Base-by-base conservation (phyloP, 2,329 filamentous ascomycete species). In the Simplicillium sp. region DNA sequence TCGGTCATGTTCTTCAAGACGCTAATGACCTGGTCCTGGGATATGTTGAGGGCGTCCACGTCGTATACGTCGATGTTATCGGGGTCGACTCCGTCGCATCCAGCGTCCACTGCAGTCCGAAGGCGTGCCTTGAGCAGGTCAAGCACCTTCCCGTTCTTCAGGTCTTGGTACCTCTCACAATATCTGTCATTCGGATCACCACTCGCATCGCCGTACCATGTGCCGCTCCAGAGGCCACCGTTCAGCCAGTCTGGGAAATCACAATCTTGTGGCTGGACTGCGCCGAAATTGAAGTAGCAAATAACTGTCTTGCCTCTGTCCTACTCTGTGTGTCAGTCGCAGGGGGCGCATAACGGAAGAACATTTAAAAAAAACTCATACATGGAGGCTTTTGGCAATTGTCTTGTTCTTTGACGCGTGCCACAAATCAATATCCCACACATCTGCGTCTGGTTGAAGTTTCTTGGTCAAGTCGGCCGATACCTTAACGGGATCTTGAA, bases 211-310 rank as follows among this genome's bases (percentile, higher is more conserved):
- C 48, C 48, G 37, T 55, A 56, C 52, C 52, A 58, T 29, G 25
- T 43, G 9, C 20, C 20, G 20, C 20, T 25, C 20, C 20, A 25
- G 20, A 25, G 20, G 5, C 20, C 20, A 9, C 20, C 20, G 9
- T 25, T 25, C 20, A 25, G 9, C 20, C 20, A 25, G 20, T 25
- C 20, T 25, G 5, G 20, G 9, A 25, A 25, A 25, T 25, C 20
- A 9, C 20, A 25, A 25, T 25, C 20, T 25, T 25, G 20, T 25
- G 20, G 20, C 42, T 59, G 53, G 11, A 55, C 38, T 11, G 57
- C 56, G 34, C 57, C 54, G 12, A 50, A 51, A 36, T 59, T 60
- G 47, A 59, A 54, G 48, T 60, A 60, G 46, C 57, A 60, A 14
- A 60, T 48, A 2, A 60, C 49, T 25, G 55, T 53, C 18, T 60